Evolutionary conservation across 257 asterid genomes (phyloP), one percentile per base, ranked within the genome.

Genomic region (Solanum piurae): DNA sequence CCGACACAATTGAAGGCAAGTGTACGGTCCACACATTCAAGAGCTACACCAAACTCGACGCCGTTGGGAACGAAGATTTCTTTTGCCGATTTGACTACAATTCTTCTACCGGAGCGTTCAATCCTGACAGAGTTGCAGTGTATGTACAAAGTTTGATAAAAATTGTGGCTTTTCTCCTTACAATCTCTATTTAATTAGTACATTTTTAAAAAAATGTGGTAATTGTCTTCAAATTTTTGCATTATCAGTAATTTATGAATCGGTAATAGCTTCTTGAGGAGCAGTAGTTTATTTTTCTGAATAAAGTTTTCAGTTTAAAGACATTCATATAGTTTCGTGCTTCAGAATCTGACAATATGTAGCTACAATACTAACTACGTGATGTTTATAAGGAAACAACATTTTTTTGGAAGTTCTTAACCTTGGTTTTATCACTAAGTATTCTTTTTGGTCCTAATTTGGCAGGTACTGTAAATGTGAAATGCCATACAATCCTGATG

Each of bases 401-500:
- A 49, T 25, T 14, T 14, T 83, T 83, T 36, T 68, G 55, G 46
- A 72, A 87, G 69, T 60, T 60, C 34, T 75, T 83, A 52, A 23
- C 77, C 86, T 46, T 49, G 2, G 8, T 20, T 86, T 86, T 23
- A 16, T 85, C 20, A 44, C 11, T 37, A 83, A 82, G 38, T 84
- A 49, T 49, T 77, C 58, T 16, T 85, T 52, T 77, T 77, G 46
- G 21, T 90, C 91, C 64, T 86, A 69, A 72, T 88, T 60, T 69
- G 87, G 86, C 93, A 96, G 99, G 92, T 96, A 94, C 87, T 96
- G 99, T 86, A 95, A 96, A 91, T 96, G 99, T 87, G 99, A 96
- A 91, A 96, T 96, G 99, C 98, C 99, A 83, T 95, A 94, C 88
- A 96, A 96, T 89, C 99, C 99, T 11, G 99, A 96, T 75, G 98